Evolutionary conservation across 805 yeast genomes (phyloP).

Genomic region (Ogataea minuta): DNA sequence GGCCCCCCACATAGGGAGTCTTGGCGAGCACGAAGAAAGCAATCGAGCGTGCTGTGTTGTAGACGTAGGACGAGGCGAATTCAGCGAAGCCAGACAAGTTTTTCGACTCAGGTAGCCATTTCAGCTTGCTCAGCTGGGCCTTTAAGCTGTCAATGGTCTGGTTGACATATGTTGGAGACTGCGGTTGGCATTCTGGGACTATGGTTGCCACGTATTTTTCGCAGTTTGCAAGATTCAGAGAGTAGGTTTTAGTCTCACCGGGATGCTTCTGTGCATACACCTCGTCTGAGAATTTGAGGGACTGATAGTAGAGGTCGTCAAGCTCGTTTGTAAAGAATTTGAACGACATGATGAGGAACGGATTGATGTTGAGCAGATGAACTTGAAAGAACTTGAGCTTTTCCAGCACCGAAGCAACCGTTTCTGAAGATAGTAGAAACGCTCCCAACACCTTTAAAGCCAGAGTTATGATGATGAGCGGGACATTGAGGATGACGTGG

Average conservation of each 20-base stretch:
- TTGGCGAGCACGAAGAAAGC: conserved; percentile 35
- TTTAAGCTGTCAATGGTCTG: conserved; percentile 5
- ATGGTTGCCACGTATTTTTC: not conserved
- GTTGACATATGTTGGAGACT: conserved; percentile 4
- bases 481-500: conserved; percentile 35
- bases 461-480: conserved; percentile 22
- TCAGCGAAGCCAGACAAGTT: conserved; percentile 15
- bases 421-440: conserved; percentile 13
- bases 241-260: conserved; percentile 23
- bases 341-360: conserved; percentile 38
- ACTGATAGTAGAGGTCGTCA: conserved; percentile 39
- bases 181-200: conserved; percentile 1
- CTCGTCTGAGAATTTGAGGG: conserved; percentile 40
- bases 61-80: conserved; percentile 29
- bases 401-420: conserved; percentile 17
- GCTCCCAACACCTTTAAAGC: conserved; percentile 24
- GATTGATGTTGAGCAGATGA: conserved; percentile 40
- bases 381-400: conserved; percentile 34
- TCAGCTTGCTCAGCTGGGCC: not conserved
- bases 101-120: conserved; percentile 6
- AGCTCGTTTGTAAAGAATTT: conserved; percentile 38
- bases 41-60: conserved; percentile 30
- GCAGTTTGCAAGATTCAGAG: conserved; percentile 2
- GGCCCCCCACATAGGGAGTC: conserved; percentile 42
- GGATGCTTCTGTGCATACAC: conserved; percentile 42